Evolutionary conservation across 2,329 filamentous ascomycete genomes (phyloP), one percentile per base, ranked within the genome.

Genomic region (Calonectria hongkongensis): DNA sequence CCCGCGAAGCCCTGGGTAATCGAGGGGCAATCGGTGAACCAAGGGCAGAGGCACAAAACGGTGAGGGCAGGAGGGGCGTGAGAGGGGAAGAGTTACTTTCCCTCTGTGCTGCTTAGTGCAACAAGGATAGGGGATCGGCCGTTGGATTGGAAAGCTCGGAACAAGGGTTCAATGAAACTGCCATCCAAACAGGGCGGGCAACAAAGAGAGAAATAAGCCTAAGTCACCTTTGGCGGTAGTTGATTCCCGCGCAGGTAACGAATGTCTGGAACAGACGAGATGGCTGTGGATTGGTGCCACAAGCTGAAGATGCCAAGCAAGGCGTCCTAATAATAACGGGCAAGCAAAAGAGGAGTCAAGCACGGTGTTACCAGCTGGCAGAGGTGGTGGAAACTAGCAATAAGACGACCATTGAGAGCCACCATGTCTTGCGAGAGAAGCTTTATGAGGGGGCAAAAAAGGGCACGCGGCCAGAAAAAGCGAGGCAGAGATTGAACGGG

Each of bases 121-220:
- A 72, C 78, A 75, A 75, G 75, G 75, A 78, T 75, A 73, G 63
- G 56, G 58, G 51, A 64, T 70, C 69, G 63, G 25, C 68, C 56
- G 65, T 79, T 50, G 30, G 41, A 58, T 47, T 50, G 28, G 50
- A 69, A 68, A 67, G 71, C 47, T 65, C 51, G 28, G 54, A 56
- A 68, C 71, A 73, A 70, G 68, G 69, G 68, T 75, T 65, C 70
- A 51, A 51, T 33, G 39, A 64, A 18, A 33, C 64, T 58, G 62
- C 48, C 58, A 60, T 21, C 70, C 67, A 50, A 41, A 64, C 27
- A 50, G 30, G 66, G 48, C 48, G 30, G 66, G 48, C 48, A 50
- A 43, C 43, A 39, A 58, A 36, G 56, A 67, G 36, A 45, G 64
- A n/a, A 67, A 68, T 41, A 68, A 67, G 41, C 54, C n/a, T 7